Base-by-base conservation (phyloP, 108 stramenopile genomes). In the Parietichytrium sp. region DNA sequence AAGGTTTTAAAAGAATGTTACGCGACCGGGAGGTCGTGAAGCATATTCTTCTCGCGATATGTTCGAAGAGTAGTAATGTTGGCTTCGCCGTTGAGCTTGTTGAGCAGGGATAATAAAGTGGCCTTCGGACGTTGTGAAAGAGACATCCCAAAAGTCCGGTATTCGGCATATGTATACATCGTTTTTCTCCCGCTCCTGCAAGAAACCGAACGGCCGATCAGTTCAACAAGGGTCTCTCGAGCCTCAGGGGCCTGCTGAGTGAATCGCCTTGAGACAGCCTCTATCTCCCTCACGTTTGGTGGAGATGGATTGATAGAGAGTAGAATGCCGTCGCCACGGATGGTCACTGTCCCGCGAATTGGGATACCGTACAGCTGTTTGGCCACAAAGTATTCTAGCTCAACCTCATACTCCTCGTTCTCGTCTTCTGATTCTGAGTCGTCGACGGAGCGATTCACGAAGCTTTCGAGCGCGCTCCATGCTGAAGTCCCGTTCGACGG, bases 61-160 rank as follows among this genome's bases (percentile, higher is more conserved):
- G 45, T 42, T n/a, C 61, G 61, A 45, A 72, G 61, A 33, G 45
- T 72, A 6, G 61, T 33, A 6, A 72, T 42, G 10, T 25, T 47
- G 20, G 45, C 45, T 6, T 72, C 61, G 6, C 61, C 61, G 45
- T 72, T 72, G 61, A 72, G 61, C 61, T 72, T 72, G 42, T 72
- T 72, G 10, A 72, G 42, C 33, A 72, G 61, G 38, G 38, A 72
- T 6, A 72, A 42, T n/a, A 72, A 20, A 8, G 61, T 72, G 13
- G 61, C 61, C 10, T 42, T 72, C 3, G 61, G 61, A 20, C 38
- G 38, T 25, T 72, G 61, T 6, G 61, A 45, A 12, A 72, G 42
- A 45, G 20, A 6, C 20, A 72, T 45, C 6, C 61, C 61, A 3
- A 72, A 72, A 10, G 33, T 23, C 6, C 61, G 29, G 61, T 45